These are phyloP conservation scores for Bipolaris victoriae DNA, from an alignment of 2,329 filamentous ascomycete species.

Conservation along the genomic window DNA sequence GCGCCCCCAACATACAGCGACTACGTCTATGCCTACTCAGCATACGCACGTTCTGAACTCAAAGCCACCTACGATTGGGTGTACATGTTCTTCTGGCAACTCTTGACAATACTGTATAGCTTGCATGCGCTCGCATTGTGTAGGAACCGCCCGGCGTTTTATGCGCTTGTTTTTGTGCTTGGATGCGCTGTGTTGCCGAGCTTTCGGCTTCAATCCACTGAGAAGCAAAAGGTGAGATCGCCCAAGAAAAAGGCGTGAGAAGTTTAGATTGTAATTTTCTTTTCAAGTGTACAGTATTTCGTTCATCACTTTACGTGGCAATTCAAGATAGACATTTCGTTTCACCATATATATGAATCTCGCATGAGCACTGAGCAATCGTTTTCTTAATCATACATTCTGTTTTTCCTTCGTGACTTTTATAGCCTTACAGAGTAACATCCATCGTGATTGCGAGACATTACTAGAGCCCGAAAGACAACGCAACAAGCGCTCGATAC, in stretches of 20 bases:
- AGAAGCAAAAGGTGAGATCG: neutral
- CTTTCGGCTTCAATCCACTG: neutral
- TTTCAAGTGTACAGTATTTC: too few species aligned
- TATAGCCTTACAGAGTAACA: too few species aligned
- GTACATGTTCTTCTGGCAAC: slow-evolving; percentile 15
- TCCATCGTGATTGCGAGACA: too few species aligned
- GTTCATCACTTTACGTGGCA: too few species aligned
- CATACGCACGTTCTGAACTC: neutral
- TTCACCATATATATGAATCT: too few species aligned
- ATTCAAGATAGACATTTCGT: too few species aligned
- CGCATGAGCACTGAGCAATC: too few species aligned
- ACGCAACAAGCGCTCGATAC: too few species aligned
- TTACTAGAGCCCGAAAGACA: too few species aligned
- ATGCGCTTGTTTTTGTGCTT: slow-evolving; percentile 14
- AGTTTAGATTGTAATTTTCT: neutral
- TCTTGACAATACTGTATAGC: slow-evolving; percentile 14
- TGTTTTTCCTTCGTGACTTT: too few species aligned
- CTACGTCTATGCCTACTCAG: neutral
- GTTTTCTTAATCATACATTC: too few species aligned
- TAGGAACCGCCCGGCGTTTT: slow-evolving; percentile 13
- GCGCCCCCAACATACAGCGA: slow-evolving; percentile 9
- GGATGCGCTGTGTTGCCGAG: slow-evolving; percentile 10
- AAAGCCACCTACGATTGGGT: neutral
- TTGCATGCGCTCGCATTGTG: slow-evolving; percentile 6
- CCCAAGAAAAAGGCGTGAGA: neutral